Percentiles rank a stretch among this genome's conserved stretches.
phyloP scores from a whole-genome alignment of 345 rosid species.

The Chamaenerion angustifolium region DNA sequence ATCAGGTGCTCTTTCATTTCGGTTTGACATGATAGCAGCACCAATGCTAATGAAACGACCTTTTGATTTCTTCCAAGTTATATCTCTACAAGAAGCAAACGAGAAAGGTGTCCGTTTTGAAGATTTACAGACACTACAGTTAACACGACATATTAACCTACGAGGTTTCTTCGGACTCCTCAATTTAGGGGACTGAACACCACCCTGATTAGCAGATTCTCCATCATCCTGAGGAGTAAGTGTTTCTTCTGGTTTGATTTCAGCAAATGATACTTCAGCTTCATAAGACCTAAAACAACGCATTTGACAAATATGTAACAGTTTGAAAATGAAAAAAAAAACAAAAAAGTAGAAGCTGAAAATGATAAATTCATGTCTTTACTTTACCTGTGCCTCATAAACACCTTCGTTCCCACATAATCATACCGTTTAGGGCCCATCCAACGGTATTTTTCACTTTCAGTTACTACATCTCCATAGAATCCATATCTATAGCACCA shows the following conservation, averaged over 20 bases:
- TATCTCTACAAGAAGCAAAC: slow-evolving; percentile 24
- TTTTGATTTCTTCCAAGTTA: slow-evolving; percentile 48
- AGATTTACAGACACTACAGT: slow-evolving; percentile 46
- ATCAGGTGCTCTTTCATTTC: slow-evolving; percentile 88
- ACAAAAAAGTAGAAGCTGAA: not conserved
- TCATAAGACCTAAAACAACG: slow-evolving; percentile 45
- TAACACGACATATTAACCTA: slow-evolving; percentile 49
- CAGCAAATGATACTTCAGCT: slow-evolving; percentile 69
- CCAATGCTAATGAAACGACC: slow-evolving; percentile 77
- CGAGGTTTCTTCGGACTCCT: slow-evolving; percentile 32
- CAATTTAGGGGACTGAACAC: slow-evolving; percentile 15
- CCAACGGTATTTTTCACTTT: slow-evolving; percentile 93
- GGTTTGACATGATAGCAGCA: slow-evolving; percentile 79
- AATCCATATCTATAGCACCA: slow-evolving; percentile 56
- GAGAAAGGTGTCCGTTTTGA: slow-evolving; percentile 11
- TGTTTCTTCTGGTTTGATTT: slow-evolving; percentile 34
- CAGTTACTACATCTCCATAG: slow-evolving; percentile 89
- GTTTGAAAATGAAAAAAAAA: not conserved
- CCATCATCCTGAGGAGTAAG: slow-evolving; percentile 18
- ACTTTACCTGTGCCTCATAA: slow-evolving; percentile 64
- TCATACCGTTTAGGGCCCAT: slow-evolving; percentile 98
- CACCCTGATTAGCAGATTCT: slow-evolving; percentile 7
- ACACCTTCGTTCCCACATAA: slow-evolving; percentile 88
- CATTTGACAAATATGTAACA: slow-evolving; percentile 3
- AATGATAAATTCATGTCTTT: not conserved